These are phyloP conservation scores for Xylaria multiplex DNA, from an alignment of 2,329 filamentous ascomycete species.

Conservation along the genomic window DNA sequence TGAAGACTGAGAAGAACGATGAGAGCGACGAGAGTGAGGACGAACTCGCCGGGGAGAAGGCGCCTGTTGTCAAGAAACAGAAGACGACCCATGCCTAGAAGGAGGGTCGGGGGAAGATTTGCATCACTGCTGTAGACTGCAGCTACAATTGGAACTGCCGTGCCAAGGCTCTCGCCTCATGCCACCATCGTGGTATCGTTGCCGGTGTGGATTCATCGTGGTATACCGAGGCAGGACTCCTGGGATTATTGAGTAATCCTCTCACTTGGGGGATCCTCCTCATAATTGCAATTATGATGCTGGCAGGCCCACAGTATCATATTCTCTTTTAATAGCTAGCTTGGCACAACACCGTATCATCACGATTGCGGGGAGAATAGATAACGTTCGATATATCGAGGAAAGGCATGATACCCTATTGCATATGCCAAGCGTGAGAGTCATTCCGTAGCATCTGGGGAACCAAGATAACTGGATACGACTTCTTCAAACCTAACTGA, in stretches of 20 bases:
- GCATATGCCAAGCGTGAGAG: constrained; percentile 21
- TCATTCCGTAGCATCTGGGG: constrained; percentile 2
- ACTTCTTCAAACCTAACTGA: no score
- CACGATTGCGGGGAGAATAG: neutral
- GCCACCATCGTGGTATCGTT: neutral
- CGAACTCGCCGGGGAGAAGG: neutral
- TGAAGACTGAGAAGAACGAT: neutral
- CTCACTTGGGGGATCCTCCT: neutral
- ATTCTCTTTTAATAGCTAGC: neutral
- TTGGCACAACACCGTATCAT: constrained; percentile 25
- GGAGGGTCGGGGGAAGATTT: neutral
- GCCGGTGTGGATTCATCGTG: neutral
- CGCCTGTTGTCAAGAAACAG: constrained; percentile 14
- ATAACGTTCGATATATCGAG: neutral
- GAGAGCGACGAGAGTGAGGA: neutral
- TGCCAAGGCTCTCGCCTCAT: neutral
- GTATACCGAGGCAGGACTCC: neutral
- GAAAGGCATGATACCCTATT: constrained; percentile 1
- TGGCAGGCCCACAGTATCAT: constrained; percentile 6
- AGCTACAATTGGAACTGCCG: neutral
- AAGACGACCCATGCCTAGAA: constrained; percentile 7
- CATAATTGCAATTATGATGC: constrained; percentile 13
- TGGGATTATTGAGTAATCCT: neutral
- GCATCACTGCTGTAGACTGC: neutral
- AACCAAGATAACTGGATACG: neutral